Percentiles rank a stretch among this genome's conserved stretches.
Conservation (phyloP, 2,329 filamentous ascomycete genomes). For the Pseudogymnoascus sp. region DNA sequence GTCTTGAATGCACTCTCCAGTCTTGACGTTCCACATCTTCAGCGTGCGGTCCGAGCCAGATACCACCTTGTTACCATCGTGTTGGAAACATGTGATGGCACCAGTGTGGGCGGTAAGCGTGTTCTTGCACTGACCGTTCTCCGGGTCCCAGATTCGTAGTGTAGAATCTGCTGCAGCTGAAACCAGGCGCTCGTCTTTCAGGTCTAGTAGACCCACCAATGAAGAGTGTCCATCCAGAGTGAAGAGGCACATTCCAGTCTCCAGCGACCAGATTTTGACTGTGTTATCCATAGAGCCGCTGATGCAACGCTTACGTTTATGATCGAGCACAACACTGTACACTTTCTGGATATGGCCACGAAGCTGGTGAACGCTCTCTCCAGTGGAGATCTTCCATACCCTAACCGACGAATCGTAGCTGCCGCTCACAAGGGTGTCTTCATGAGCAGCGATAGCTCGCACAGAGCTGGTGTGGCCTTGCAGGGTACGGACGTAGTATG, state of each 20-base stretch:
- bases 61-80: conserved; percentile 93
- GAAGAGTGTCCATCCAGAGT: conserved; percentile 90
- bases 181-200: conserved; percentile 82
- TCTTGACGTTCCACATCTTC: conserved; percentile 97
- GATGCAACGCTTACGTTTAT: conserved; percentile 87
- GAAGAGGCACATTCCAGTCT: conserved; percentile 74
- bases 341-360: conserved; percentile 88
- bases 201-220: conserved; percentile 82
- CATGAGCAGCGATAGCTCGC: conserved; percentile 87
- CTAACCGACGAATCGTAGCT: conserved; percentile 94
- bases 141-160: conserved; percentile 92
- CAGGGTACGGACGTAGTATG: conserved; percentile 85
- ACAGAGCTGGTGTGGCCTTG: conserved; percentile 88
- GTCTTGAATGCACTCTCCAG: conserved; percentile 86
- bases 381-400: conserved; percentile 96
- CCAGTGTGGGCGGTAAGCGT: conserved; percentile 89
- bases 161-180: conserved; percentile 95
- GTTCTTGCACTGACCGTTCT: conserved; percentile 81
- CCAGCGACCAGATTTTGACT: conserved; percentile 95
- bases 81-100: conserved; percentile 97
- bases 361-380: conserved; percentile 75
- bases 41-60: conserved; percentile 90
- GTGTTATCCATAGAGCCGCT: conserved; percentile 97
- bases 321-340: conserved; percentile 92
- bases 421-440: conserved; percentile 91